phyloP scores from a whole-genome alignment of 1,284 basidiomycete species.

The Schizopora paradoxa region DNA sequence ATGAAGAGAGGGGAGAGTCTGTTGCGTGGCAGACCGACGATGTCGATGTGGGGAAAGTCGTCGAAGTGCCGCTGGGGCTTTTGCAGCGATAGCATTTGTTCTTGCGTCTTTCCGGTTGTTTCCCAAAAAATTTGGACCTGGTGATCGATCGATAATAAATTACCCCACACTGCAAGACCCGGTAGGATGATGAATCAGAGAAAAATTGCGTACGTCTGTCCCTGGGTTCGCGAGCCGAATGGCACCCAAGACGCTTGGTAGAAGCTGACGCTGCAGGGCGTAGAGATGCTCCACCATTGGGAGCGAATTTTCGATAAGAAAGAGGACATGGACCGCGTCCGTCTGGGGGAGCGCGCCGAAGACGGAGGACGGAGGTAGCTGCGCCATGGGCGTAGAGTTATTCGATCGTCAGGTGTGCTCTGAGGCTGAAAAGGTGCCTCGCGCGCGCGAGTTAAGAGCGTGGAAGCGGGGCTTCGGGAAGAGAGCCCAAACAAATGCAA shows the following conservation, averaged over 20 bases:
- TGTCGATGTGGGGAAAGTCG: constrained; percentile 19
- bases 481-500: too few species aligned
- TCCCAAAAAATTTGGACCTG: constrained; percentile 18
- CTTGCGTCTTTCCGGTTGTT: constrained; percentile 17
- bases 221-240: constrained; percentile 18
- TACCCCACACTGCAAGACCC: too few species aligned
- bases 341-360: constrained; percentile 14
- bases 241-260: constrained; percentile 16
- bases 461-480: constrained; percentile 4
- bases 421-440: too few species aligned
- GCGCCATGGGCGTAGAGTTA: constrained; percentile 11
- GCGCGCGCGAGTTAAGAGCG: not conserved
- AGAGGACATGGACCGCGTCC: constrained; percentile 18
- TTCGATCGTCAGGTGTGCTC: too few species aligned
- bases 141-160: too few species aligned
- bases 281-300: constrained; percentile 16
- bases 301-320: constrained; percentile 18
- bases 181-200: not conserved
- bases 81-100: constrained; percentile 6
- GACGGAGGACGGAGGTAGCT: constrained; percentile 17
- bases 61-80: constrained; percentile 18
- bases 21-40: constrained; percentile 16
- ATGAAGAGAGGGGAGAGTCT: constrained; percentile 17
- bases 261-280: constrained; percentile 16
- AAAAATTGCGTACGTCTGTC: constrained; percentile 15